Conservation (phyloP, 2,329 filamentous ascomycete species). For the Calonectria ilicicola region DNA sequence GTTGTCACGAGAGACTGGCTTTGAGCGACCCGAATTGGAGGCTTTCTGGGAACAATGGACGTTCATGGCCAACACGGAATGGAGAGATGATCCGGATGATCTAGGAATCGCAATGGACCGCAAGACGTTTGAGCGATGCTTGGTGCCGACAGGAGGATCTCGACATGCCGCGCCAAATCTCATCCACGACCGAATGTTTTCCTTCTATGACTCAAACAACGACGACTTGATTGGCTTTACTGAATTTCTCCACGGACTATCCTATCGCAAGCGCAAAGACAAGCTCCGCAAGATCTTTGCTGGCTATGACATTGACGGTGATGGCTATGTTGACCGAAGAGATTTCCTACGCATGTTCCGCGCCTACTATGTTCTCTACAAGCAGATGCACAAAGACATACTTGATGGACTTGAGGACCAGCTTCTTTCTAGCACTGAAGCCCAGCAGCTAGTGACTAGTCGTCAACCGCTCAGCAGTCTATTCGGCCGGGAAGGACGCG, state of each 20-base stretch:
- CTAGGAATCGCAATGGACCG: conserved; percentile 89
- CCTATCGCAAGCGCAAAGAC: conserved; percentile 75
- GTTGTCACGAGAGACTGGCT: conserved; percentile 77
- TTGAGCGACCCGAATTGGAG: conserved; percentile 89
- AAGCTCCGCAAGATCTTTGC: conserved; percentile 82
- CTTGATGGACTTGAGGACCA: conserved; percentile 83
- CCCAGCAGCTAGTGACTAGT: conserved; percentile 80
- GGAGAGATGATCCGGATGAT: conserved; percentile 82
- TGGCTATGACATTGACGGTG: conserved; percentile 90
- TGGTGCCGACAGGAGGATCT: conserved; percentile 86
- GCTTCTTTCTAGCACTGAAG: conserved; percentile 79
- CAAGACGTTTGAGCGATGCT: conserved; percentile 90
- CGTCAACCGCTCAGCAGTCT: conserved; percentile 80
- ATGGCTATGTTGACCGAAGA: conserved; percentile 85
- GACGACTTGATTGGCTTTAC: conserved; percentile 92
- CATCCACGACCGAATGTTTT: conserved; percentile 96
- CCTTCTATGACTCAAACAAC: conserved; percentile 92
- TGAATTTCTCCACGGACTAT: conserved; percentile 88
- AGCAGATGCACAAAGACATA: conserved; percentile 89
- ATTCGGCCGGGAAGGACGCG: conserved; percentile 79
- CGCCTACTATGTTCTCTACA: conserved; percentile 91
- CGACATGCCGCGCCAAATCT: conserved; percentile 85
- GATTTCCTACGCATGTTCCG: conserved; percentile 94
- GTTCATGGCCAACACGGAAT: conserved; percentile 89
- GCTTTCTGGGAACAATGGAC: conserved; percentile 98